These are phyloP conservation scores for Candida incommunis DNA, from an alignment of 805 yeast species.

Conservation along the genomic window DNA sequence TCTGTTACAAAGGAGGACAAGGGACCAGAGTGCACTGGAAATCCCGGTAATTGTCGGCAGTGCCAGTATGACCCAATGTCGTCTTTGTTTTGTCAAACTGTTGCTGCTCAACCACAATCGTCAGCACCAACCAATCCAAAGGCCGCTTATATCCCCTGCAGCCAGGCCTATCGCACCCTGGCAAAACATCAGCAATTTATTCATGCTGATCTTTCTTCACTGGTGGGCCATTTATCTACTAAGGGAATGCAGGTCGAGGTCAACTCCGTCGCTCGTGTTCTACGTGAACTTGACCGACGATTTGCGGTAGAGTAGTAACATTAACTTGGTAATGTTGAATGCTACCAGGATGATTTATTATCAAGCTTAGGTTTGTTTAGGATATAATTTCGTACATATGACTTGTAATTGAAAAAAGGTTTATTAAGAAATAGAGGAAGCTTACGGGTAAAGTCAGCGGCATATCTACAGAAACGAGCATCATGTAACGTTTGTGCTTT, in stretches of 20 bases:
- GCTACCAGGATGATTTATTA: background rate
- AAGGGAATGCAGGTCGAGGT: conserved; percentile 86
- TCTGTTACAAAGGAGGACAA: conserved; percentile 9
- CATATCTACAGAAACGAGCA: no score
- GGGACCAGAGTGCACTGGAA: conserved; percentile 46
- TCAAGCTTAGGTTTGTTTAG: background rate
- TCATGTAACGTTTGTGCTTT: no score
- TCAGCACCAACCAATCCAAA: conserved; percentile 4
- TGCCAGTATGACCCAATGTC: conserved; percentile 83
- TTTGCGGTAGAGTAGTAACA: background rate
- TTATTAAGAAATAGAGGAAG: no score
- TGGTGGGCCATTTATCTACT: conserved; percentile 64
- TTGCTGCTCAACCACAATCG: conserved; percentile 34
- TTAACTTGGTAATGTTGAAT: no score
- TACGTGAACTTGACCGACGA: conserved; percentile 66
- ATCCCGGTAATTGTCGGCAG: conserved; percentile 76
- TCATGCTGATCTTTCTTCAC: conserved; percentile 54
- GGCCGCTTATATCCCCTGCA: conserved; percentile 60
- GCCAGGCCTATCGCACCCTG: conserved; percentile 80
- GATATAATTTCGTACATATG: background rate
- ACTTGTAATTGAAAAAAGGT: no score
- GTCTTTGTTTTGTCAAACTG: conserved; percentile 75
- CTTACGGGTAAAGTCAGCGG: no score
- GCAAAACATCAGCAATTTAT: conserved; percentile 69
- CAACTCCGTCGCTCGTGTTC: conserved; percentile 74